A percentile compares a stretch with the other conserved stretches of the same genome.
Evolutionary conservation across 2,329 filamentous ascomycete species (phyloP).

Genomic region (Fusarium compactum): DNA sequence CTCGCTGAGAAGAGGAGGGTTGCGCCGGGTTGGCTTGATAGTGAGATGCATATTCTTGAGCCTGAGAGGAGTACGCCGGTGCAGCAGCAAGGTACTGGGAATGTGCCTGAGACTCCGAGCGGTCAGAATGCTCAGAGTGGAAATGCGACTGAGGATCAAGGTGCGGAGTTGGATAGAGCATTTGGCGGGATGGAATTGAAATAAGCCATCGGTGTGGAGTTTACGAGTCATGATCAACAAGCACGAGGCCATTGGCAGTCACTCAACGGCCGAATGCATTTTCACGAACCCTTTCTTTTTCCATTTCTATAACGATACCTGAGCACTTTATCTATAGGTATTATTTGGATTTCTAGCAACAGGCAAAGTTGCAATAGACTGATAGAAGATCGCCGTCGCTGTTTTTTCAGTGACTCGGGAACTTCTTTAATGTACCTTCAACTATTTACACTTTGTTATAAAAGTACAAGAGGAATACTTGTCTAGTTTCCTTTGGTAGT

Average conservation of each 20-base stretch:
- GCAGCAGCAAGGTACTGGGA: conserved; percentile 46
- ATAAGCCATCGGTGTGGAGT: conserved; percentile 24
- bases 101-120: conserved; percentile 24
- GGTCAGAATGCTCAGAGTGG: conserved; percentile 33
- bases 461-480: neutral
- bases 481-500: conserved; percentile 2
- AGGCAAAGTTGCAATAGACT: neutral
- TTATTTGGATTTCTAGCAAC: too few species aligned
- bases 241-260: conserved; percentile 10
- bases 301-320: neutral
- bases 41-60: conserved; percentile 75
- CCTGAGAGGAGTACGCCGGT: conserved; percentile 66
- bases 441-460: neutral
- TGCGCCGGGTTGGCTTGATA: conserved; percentile 85
- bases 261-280: neutral
- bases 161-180: conserved; percentile 68
- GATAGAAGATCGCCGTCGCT: neutral
- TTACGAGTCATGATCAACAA: conserved; percentile 29
- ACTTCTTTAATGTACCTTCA: neutral
- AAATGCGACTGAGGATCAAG: conserved; percentile 59
- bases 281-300: neutral
- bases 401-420: neutral
- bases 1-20: conserved; percentile 83
- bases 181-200: conserved; percentile 64
- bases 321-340: neutral